Percentiles rank a stretch among this genome's conserved stretches.
These are phyloP conservation scores for Combretum micranthum DNA, from an alignment of 345 rosid genomes.

Conservation along the genomic window DNA sequence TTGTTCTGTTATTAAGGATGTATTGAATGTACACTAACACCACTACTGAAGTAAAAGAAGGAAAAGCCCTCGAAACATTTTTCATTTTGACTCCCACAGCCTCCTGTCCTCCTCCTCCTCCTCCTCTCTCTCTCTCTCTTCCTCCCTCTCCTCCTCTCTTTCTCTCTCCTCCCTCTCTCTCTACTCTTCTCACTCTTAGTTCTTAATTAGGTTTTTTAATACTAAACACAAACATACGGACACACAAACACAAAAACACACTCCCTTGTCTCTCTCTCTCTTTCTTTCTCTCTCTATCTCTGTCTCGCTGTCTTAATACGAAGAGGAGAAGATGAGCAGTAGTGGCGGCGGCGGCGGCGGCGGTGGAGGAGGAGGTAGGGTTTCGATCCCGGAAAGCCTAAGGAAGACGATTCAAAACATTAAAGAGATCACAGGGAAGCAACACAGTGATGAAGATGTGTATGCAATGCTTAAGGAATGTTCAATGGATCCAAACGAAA, in stretches of 20 bases:
- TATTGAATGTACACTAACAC: too few species aligned
- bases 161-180: slow-evolving; percentile 4
- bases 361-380: slow-evolving; percentile 25
- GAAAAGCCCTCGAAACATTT: too few species aligned
- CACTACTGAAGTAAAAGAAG: too few species aligned
- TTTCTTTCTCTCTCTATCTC: slow-evolving; percentile 6
- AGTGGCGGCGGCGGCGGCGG: slow-evolving; percentile 33
- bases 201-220: neutral
- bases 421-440: slow-evolving; percentile 66
- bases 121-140: too few species aligned
- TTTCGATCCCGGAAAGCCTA: slow-evolving; percentile 48
- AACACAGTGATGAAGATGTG: slow-evolving; percentile 82
- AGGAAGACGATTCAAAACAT: slow-evolving; percentile 54
- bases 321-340: slow-evolving; percentile 33
- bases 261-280: neutral
- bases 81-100: too few species aligned
- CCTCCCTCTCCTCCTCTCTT: too few species aligned
- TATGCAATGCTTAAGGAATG: slow-evolving; percentile 59
- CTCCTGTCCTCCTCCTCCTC: too few species aligned
- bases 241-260: slow-evolving; percentile 1
- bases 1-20: too few species aligned
- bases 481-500: slow-evolving; percentile 80
- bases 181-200: neutral
- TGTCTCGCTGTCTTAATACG: slow-evolving; percentile 8
- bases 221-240: neutral